Percentiles rank a stretch among this genome's conserved stretches.
Evolutionary conservation across 1,284 basidiomycete species (phyloP).

Genomic region (Pterulicium gracile): DNA sequence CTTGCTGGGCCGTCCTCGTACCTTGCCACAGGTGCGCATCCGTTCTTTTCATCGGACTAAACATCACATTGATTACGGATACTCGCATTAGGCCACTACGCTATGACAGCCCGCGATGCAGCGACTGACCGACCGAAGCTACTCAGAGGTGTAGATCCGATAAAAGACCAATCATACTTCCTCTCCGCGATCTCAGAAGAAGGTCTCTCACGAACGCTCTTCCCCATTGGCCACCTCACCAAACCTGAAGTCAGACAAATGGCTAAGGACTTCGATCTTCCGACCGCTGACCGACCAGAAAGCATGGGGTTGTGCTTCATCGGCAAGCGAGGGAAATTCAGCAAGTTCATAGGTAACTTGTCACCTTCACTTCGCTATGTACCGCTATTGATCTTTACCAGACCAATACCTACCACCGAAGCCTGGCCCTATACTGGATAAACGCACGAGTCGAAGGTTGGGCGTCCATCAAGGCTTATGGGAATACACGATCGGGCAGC

Average conservation of each 20-base stretch:
- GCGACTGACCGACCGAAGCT: constrained; percentile 43
- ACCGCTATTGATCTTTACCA: constrained; percentile 19
- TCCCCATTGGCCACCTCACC: constrained; percentile 61
- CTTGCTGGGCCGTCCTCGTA: constrained; percentile 28
- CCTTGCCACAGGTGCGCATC: constrained; percentile 75
- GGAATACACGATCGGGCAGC: constrained; percentile 84
- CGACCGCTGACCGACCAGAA: constrained; percentile 74
- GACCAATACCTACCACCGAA: constrained; percentile 70
- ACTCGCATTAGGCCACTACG: constrained; percentile 70
- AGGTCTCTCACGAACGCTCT: constrained; percentile 60
- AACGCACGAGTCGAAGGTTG: constrained; percentile 40
- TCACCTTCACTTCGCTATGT: background rate
- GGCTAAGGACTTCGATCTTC: constrained; percentile 57
- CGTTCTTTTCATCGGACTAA: too few relatives aligned
- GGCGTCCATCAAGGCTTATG: constrained; percentile 73
- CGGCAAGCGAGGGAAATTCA: constrained; percentile 70
- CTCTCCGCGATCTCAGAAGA: constrained; percentile 68
- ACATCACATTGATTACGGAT: background rate
- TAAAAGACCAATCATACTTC: constrained; percentile 94
- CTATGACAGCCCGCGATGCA: constrained; percentile 40
- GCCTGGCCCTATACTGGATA: constrained; percentile 58
- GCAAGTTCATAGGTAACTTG: constrained; percentile 59
- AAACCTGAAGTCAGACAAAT: constrained; percentile 73
- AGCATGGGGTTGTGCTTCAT: constrained; percentile 98
- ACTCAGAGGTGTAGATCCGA: constrained; percentile 48